phyloP scores from a whole-genome alignment of 192 early-diverging fungal genomes.

The Physocladia obscura region DNA sequence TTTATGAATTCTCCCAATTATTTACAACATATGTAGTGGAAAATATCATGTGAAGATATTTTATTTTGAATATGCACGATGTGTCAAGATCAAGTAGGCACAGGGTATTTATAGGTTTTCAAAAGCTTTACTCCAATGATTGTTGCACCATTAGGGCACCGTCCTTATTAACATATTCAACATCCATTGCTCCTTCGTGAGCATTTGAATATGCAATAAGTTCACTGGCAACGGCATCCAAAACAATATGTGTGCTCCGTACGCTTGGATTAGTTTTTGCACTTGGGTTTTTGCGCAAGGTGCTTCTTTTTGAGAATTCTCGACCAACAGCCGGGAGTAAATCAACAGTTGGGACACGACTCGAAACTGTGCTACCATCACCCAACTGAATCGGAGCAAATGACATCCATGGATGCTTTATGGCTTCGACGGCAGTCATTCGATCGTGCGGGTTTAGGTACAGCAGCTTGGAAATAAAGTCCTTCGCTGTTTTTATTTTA shows the following conservation, averaged over 20 bases:
- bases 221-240: no score
- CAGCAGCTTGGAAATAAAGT: conserved; percentile 71
- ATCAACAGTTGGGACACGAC: conserved; percentile 62
- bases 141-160: conserved; percentile 20
- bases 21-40: no score
- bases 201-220: no score
- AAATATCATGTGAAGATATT: no score
- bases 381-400: conserved; percentile 8
- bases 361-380: background rate
- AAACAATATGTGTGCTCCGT: no score
- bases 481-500: conserved; percentile 56
- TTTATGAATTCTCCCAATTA: no score
- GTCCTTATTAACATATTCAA: conserved; percentile 7
- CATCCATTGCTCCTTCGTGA: conserved; percentile 19
- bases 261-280: no score
- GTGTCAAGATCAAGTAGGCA: no score
- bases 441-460: conserved; percentile 70
- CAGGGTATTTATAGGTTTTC: no score
- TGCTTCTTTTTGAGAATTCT: conserved; percentile 20
- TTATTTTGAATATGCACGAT: no score
- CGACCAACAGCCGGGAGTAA: conserved; percentile 71
- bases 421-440: conserved; percentile 76
- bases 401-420: conserved; percentile 79
- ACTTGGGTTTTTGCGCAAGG: conserved; percentile 10
- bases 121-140: no score